phyloP scores from a whole-genome alignment of 2,329 filamentous ascomycete species.

The Exophiala sideris region DNA sequence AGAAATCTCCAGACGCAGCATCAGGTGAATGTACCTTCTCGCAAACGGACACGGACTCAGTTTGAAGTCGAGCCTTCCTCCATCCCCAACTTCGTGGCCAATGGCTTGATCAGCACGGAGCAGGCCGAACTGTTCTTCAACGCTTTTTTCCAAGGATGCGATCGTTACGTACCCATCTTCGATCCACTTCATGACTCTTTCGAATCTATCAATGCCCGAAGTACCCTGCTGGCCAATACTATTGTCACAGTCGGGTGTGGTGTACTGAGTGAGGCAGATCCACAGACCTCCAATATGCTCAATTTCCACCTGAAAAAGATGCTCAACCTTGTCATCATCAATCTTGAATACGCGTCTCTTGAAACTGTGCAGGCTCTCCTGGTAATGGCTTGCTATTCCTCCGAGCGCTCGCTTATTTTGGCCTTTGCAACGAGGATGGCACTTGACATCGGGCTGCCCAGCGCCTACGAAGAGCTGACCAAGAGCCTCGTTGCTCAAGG shows the following conservation, averaged over 20 bases:
- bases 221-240: constrained; percentile 50
- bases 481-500: constrained; percentile 31
- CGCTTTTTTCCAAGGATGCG: constrained; percentile 40
- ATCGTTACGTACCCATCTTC: constrained; percentile 51
- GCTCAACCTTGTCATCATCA: constrained; percentile 47
- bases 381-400: constrained; percentile 51
- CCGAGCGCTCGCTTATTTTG: constrained; percentile 51
- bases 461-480: constrained; percentile 42
- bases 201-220: constrained; percentile 45
- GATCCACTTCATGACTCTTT: constrained; percentile 46
- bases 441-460: constrained; percentile 46
- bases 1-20: not conserved
- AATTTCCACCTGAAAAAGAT: constrained; percentile 44
- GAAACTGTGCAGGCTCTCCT: constrained; percentile 54
- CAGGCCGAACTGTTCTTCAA: constrained; percentile 35
- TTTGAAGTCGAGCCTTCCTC: constrained; percentile 36
- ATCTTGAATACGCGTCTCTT: constrained; percentile 37
- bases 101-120: constrained; percentile 35
- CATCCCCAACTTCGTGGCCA: constrained; percentile 36
- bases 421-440: constrained; percentile 53
- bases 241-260: constrained; percentile 54
- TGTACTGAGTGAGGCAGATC: constrained; percentile 33
- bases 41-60: constrained; percentile 33
- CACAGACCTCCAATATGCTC: constrained; percentile 41
- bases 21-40: constrained; percentile 9